phyloP scores from a whole-genome alignment of 2,329 filamentous ascomycete species.

The Calonectria pseudoreteaudii region DNA sequence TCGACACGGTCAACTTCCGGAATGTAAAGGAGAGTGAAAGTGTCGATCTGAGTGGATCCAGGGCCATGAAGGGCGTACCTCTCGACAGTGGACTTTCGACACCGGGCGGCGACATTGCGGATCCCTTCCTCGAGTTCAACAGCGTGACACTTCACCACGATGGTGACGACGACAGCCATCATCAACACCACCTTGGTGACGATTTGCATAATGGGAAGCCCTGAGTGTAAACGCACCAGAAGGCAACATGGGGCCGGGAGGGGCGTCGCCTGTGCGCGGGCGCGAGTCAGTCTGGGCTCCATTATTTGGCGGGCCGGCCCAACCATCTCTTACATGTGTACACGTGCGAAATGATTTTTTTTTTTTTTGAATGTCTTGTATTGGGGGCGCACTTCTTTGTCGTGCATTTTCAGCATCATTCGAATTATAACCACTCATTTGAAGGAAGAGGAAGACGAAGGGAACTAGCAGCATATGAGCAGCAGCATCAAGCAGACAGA shows the following conservation, averaged over 20 bases:
- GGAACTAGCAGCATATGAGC: background rate
- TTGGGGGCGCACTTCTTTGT: conserved; percentile 33
- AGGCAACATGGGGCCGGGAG: background rate
- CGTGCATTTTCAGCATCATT: conserved; percentile 39
- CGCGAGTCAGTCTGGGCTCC: conserved; percentile 19
- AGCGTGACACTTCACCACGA: conserved; percentile 98
- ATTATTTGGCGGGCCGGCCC: conserved; percentile 22
- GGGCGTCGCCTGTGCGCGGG: conserved; percentile 19
- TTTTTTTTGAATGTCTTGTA: conserved; percentile 39
- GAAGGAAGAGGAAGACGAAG: conserved; percentile 25
- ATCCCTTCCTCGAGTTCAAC: conserved; percentile 99
- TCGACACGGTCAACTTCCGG: conserved; percentile 96
- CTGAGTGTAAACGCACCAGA: conserved; percentile 6
- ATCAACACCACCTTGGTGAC: conserved; percentile 19
- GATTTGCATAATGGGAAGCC: background rate
- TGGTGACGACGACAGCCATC: conserved; percentile 75
- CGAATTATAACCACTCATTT: conserved; percentile 40
- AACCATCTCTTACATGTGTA: conserved; percentile 33
- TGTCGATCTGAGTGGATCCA: conserved; percentile 81
- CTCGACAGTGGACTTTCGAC: conserved; percentile 88
- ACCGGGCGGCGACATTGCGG: conserved; percentile 82
- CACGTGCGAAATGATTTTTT: conserved; percentile 38
- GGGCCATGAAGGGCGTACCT: conserved; percentile 82
- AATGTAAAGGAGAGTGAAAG: conserved; percentile 98
- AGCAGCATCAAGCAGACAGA: conserved; percentile 1